Conservation (phyloP, 2,329 filamentous ascomycete genomes). For the Beauveria sp. region DNA sequence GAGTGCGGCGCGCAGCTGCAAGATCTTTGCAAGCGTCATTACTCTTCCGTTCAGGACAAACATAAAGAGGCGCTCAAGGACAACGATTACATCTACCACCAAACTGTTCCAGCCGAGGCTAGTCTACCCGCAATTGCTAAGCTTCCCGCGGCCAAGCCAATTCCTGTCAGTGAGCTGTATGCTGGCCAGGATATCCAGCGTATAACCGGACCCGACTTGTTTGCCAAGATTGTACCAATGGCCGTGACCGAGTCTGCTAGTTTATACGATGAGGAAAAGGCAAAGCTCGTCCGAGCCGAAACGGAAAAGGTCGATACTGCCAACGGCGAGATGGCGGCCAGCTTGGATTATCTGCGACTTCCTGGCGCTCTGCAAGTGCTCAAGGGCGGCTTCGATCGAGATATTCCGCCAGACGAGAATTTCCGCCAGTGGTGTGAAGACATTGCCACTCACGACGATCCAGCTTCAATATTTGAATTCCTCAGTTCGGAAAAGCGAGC, state of each 20-base stretch:
- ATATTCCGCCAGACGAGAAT: slow-evolving; percentile 79
- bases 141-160: slow-evolving; percentile 89
- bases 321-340: slow-evolving; percentile 92
- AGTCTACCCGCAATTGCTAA: slow-evolving; percentile 77
- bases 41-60: slow-evolving; percentile 73
- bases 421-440: slow-evolving; percentile 94
- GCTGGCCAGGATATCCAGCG: slow-evolving; percentile 94
- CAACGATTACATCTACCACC: slow-evolving; percentile 98
- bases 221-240: slow-evolving; percentile 92
- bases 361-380: slow-evolving; percentile 84
- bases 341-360: slow-evolving; percentile 85
- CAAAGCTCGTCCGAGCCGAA: slow-evolving; percentile 87
- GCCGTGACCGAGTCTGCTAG: slow-evolving; percentile 95
- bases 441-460: slow-evolving; percentile 76
- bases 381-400: slow-evolving; percentile 87
- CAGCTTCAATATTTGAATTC: slow-evolving; percentile 69
- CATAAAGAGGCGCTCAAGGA: slow-evolving; percentile 73
- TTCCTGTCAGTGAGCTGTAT: slow-evolving; percentile 93
- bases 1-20: slow-evolving; percentile 68
- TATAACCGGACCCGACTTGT: slow-evolving; percentile 94
- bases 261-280: slow-evolving; percentile 97
- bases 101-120: slow-evolving; percentile 79
- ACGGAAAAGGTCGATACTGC: slow-evolving; percentile 88
- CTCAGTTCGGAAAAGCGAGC: slow-evolving; percentile 70
- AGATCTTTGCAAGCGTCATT: slow-evolving; percentile 80